Evolutionary conservation across 495 filamentous ascomycete genomes (phyloP).

Genomic region (Hyaloscypha finlandica): DNA sequence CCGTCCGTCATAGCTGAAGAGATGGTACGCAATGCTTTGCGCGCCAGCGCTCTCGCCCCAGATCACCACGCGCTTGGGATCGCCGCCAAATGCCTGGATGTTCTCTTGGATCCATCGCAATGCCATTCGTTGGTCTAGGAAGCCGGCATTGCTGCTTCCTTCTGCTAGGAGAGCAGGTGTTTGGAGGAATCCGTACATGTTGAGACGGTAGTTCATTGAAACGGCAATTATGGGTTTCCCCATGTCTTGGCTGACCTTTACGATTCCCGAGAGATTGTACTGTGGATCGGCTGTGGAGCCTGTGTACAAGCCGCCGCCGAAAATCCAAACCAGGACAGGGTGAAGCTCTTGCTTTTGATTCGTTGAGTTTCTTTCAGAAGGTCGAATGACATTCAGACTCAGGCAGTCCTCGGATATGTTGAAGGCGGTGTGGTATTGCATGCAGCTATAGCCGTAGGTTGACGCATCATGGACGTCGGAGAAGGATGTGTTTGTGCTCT

Average conservation of each 20-base stretch:
- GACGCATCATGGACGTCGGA: conserved; percentile 55
- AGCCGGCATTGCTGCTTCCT: conserved; percentile 55
- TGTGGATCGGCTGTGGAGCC: conserved; percentile 48
- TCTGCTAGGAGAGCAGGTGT: conserved; percentile 13
- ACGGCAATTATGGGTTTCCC: conserved; percentile 47
- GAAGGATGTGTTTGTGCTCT: conserved; percentile 39
- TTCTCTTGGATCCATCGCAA: conserved; percentile 72
- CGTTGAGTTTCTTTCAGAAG: conserved; percentile 44
- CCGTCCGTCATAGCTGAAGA: conserved; percentile 42
- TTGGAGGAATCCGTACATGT: conserved; percentile 59
- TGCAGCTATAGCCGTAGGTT: conserved; percentile 55
- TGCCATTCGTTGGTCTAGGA: conserved; percentile 68
- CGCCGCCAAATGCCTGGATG: conserved; percentile 69
- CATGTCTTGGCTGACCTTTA: conserved; percentile 61
- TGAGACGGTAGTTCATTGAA: conserved; percentile 52
- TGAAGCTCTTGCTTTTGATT: conserved; percentile 46
- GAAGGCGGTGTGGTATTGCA: conserved; percentile 22
- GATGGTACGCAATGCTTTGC: conserved; percentile 53
- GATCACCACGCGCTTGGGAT: conserved; percentile 47
- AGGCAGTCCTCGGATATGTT: conserved; percentile 67
- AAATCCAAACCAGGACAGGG: conserved; percentile 73
- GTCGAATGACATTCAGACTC: conserved; percentile 48
- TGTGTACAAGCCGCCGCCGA: conserved; percentile 64
- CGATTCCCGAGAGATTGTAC: conserved; percentile 50
- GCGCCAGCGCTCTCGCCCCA: conserved; percentile 48